These are phyloP conservation scores for Sphaerulina musiva DNA, from an alignment of 2,329 filamentous ascomycete genomes.

Conservation along the genomic window DNA sequence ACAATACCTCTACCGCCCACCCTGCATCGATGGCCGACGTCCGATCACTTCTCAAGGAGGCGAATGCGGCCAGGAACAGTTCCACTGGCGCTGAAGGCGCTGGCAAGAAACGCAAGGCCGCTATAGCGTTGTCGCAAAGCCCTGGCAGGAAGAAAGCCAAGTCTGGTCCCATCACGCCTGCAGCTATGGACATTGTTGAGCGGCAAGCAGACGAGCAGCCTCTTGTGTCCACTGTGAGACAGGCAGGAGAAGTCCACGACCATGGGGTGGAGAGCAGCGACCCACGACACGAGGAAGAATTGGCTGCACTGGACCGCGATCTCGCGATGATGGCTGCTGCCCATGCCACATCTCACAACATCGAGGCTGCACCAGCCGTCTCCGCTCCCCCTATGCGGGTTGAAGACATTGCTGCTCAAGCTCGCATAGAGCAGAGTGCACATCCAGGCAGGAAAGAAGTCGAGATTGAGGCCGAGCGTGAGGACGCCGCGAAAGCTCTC, in stretches of 20 bases:
- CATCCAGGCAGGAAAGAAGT: constrained; percentile 39
- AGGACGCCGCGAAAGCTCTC: constrained; percentile 41
- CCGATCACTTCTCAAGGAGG: constrained; percentile 69
- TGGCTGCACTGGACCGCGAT: constrained; percentile 77
- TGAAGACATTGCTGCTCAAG: constrained; percentile 43
- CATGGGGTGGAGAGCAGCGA: constrained; percentile 14
- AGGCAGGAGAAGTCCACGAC: not conserved
- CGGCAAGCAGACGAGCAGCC: constrained; percentile 1
- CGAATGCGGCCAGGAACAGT: constrained; percentile 59
- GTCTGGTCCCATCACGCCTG: constrained; percentile 6
- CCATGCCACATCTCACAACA: not conserved
- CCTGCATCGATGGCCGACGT: constrained; percentile 62
- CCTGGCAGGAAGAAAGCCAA: constrained; percentile 22
- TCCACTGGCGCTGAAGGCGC: constrained; percentile 19
- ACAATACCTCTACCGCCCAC: not conserved
- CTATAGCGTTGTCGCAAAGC: constrained; percentile 21
- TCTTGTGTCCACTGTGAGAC: constrained; percentile 34
- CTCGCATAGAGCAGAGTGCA: constrained; percentile 39
- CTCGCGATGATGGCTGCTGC: constrained; percentile 47
- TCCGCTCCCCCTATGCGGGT: constrained; percentile 43
- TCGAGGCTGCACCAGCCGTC: constrained; percentile 32
- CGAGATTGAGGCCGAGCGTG: constrained; percentile 44
- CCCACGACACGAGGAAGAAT: constrained; percentile 27
- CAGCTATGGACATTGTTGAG: constrained; percentile 3
- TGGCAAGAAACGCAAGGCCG: constrained; percentile 51